Evolutionary conservation across 805 yeast genomes (phyloP), one percentile per base, ranked within the genome.

Genomic region (Wickerhamiella nectarea): DNA sequence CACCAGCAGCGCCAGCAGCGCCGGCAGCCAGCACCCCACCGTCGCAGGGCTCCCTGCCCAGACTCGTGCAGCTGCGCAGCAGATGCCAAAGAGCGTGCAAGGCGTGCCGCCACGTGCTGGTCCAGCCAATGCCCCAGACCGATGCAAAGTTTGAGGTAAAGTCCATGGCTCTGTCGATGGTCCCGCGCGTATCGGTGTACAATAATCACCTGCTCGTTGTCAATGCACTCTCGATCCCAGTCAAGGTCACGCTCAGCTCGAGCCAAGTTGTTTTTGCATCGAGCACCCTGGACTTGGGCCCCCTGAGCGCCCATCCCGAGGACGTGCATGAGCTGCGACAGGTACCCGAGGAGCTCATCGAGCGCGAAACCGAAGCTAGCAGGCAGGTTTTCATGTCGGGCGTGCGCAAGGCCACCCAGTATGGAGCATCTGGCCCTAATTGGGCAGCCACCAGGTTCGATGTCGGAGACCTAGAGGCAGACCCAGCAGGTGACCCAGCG

Each of bases 91-190:
- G 53, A 37, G 39, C 48, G 19, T 63, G 68, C 48, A 48, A 50
- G 14, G 59, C 53, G 6, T 63, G 67, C 44, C 50, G 58, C 12
- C 49, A 51, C n/a, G 36, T 52, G n/a, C 53, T 62, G 14, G 55
- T 55, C 4, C 50, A 54, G n/a, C 68, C 67, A 0, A 62, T 54
- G 8, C 47, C 52, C 8, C 47, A 46, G 35, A 53, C 61, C 2
- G 22, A 50, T 2, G 40, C 51, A 11, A 47, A 41, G 42, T 57
- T 47, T 50, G 45, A 40, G 21, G 22, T 39, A 15, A 50, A 52
- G 37, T 36, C 46, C 4, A 36, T 56, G 47, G 65, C 65, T 1
- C 36, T 53, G 28, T 34, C 48, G 19, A 41, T 35, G 19, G 43
- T 61, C 5, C 65, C 65, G 4, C 39, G 38, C 11, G 15, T 55